Evolutionary conservation across 345 rosid species (phyloP).

Genomic region (Hirschfeldia incana): DNA sequence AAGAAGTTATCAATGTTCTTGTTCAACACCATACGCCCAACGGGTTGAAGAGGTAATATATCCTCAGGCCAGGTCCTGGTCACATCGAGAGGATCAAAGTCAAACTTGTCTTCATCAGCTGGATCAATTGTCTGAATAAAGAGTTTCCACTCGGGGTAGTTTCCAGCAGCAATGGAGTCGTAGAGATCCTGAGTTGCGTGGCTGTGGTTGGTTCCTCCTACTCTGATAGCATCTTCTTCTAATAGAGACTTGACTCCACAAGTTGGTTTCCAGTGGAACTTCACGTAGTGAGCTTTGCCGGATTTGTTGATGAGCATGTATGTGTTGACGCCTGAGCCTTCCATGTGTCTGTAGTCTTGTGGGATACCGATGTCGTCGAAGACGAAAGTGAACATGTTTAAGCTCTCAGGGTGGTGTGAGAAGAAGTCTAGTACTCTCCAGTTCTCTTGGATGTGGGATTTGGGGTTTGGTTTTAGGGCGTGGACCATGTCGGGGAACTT

Average conservation of each 20-base stretch:
- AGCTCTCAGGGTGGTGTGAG: conserved; percentile 92
- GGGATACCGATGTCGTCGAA: conserved; percentile 93
- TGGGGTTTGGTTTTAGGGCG: conserved; percentile 91
- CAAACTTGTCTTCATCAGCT: conserved; percentile 73
- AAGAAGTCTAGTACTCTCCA: conserved; percentile 96
- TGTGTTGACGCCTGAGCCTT: conserved; percentile 90
- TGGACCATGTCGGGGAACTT: conserved; percentile 96
- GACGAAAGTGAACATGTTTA: conserved; percentile 85
- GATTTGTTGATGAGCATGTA: conserved; percentile 81
- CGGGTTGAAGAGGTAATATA: conserved; percentile 87
- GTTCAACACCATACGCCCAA: conserved; percentile 95
- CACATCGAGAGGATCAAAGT: conserved; percentile 93
- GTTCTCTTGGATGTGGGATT: conserved; percentile 89
- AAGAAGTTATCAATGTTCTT: conserved; percentile 97
- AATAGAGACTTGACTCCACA: conserved; percentile 85
- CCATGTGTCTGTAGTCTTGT: conserved; percentile 96
- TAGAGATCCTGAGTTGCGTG: conserved; percentile 94
- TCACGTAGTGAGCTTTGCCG: conserved; percentile 79
- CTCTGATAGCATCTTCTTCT: conserved; percentile 84
- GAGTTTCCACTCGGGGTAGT: conserved; percentile 96
- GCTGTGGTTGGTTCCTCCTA: conserved; percentile 96
- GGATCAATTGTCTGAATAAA: conserved; percentile 86
- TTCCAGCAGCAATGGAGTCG: conserved; percentile 92
- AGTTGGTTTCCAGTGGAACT: conserved; percentile 96
- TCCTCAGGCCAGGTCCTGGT: conserved; percentile 99